Percentiles rank a stretch among this genome's conserved stretches.
These are phyloP conservation scores for Pneumocystis sp. DNA, from an alignment of 1,139 yeast genomes.

Conservation along the genomic window DNA sequence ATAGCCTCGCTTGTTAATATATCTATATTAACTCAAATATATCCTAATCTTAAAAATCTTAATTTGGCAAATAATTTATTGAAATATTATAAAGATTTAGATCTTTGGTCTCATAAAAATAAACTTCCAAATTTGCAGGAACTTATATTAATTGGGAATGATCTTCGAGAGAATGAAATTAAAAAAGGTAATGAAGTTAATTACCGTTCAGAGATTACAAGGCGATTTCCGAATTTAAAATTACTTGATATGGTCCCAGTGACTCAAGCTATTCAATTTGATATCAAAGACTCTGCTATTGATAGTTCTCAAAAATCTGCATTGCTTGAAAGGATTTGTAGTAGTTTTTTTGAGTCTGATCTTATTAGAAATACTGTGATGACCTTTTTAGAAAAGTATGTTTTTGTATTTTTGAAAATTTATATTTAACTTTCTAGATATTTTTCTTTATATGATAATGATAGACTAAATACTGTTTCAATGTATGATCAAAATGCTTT, in stretches of 20 bases:
- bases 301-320: slow-evolving; percentile 22
- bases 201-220: slow-evolving; percentile 50
- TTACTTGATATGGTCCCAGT: slow-evolving; percentile 53
- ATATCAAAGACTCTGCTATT: slow-evolving; percentile 6
- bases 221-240: slow-evolving; percentile 60
- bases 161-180: slow-evolving; percentile 28
- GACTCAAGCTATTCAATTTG: slow-evolving; percentile 42
- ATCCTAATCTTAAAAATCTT: slow-evolving; percentile 61
- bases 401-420: not conserved
- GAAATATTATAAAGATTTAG: slow-evolving; percentile 43
- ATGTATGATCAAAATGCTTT: slow-evolving; percentile 74
- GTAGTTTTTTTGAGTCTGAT: slow-evolving; percentile 68
- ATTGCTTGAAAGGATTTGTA: slow-evolving; percentile 34
- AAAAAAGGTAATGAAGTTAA: slow-evolving; percentile 26
- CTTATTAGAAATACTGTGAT: slow-evolving; percentile 58
- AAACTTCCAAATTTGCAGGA: slow-evolving; percentile 64
- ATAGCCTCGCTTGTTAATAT: slow-evolving; percentile 49
- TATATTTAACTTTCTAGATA: slow-evolving; percentile 7
- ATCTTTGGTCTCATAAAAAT: slow-evolving; percentile 47
- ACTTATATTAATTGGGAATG: slow-evolving; percentile 61
- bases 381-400: slow-evolving; percentile 40
- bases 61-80: slow-evolving; percentile 67
- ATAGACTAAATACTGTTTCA: slow-evolving; percentile 51
- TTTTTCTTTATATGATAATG: slow-evolving; percentile 66
- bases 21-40: slow-evolving; percentile 54